phyloP scores from a whole-genome alignment of 2,329 filamentous ascomycete genomes.

The Arthrobotrys conoides region DNA sequence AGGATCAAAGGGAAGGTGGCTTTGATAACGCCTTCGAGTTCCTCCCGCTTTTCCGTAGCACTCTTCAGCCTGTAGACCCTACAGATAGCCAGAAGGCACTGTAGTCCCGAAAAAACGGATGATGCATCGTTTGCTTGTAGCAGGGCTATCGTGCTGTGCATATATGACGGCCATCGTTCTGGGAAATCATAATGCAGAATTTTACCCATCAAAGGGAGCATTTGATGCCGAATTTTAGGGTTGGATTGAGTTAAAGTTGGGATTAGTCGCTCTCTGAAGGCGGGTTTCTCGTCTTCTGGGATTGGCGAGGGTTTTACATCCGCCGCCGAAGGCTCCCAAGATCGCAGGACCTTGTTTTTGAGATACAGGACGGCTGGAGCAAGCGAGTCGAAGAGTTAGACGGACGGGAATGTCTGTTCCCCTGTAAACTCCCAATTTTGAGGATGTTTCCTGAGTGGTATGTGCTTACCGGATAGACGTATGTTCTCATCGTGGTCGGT shows the following conservation, averaged over 20 bases:
- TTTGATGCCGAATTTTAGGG: conserved; percentile 87
- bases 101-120: conserved; percentile 91
- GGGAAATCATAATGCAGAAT: conserved; percentile 97
- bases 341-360: conserved; percentile 95
- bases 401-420: neutral
- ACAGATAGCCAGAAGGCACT: conserved; percentile 94
- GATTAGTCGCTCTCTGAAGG: conserved; percentile 88
- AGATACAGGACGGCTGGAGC: conserved; percentile 90
- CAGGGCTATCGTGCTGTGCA: conserved; percentile 91
- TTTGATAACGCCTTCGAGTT: conserved; percentile 95
- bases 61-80: conserved; percentile 95
- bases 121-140: conserved; percentile 87
- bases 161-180: conserved; percentile 91
- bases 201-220: conserved; percentile 94
- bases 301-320: conserved; percentile 82
- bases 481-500: conserved; percentile 87
- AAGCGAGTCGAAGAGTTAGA: conserved; percentile 61
- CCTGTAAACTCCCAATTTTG: conserved; percentile 2
- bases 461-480: conserved; percentile 84
- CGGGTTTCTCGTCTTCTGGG: conserved; percentile 87
- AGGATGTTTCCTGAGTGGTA: conserved; percentile 16
- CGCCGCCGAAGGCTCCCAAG: conserved; percentile 82
- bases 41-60: conserved; percentile 80
- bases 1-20: conserved; percentile 90
- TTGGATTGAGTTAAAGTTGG: conserved; percentile 87